Percentiles rank a stretch among this genome's conserved stretches.
phyloP scores from a whole-genome alignment of 2,329 filamentous ascomycete genomes.

The Clonostachys rhizophaga region DNA sequence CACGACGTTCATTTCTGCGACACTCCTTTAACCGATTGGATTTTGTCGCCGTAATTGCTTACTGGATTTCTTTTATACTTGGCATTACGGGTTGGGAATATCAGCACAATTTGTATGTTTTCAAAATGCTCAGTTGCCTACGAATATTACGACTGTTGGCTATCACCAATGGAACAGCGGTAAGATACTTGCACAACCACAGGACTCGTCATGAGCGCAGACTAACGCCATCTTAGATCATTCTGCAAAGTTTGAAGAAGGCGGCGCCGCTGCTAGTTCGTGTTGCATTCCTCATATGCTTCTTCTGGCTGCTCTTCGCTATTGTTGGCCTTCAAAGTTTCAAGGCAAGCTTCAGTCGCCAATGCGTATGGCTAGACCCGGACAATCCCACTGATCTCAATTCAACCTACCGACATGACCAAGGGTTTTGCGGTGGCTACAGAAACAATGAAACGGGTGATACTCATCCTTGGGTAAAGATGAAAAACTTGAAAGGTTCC shows the following conservation, averaged over 20 bases:
- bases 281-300: conserved; percentile 88
- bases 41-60: conserved; percentile 90
- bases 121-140: conserved; percentile 93
- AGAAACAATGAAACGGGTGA: conserved; percentile 55
- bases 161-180: conserved; percentile 88
- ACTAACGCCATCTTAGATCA: conserved; percentile 54
- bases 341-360: conserved; percentile 73
- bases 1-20: conserved; percentile 84
- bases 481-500: conserved; percentile 20
- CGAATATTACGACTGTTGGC: conserved; percentile 88
- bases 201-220: conserved; percentile 2
- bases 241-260: conserved; percentile 91
- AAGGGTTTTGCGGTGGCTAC: conserved; percentile 85
- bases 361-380: conserved; percentile 74
- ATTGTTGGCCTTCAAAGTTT: conserved; percentile 97
- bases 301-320: conserved; percentile 97
- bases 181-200: conserved; percentile 35
- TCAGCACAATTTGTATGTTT: conserved; percentile 73
- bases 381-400: conserved; percentile 46
- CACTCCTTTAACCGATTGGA: conserved; percentile 96
- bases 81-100: conserved; percentile 66
- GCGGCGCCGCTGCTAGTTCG: conserved; percentile 87
- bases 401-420: conserved; percentile 55
- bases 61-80: conserved; percentile 85
- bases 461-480: conserved; percentile 62